phyloP scores from a whole-genome alignment of 371 early-diverging fungal species.

The Lichtheimia corymbifera region DNA sequence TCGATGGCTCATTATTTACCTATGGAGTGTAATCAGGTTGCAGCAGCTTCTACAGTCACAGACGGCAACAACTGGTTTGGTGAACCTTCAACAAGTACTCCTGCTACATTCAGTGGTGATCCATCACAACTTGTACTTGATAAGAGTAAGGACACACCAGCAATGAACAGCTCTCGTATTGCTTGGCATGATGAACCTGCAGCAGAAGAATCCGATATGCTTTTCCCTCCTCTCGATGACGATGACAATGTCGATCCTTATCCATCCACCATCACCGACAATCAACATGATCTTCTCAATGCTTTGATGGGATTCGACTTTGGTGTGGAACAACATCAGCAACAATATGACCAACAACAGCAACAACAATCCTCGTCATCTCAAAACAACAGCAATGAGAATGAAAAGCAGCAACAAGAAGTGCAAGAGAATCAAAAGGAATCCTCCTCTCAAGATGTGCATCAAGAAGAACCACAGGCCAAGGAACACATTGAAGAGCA shows the following conservation, averaged over 20 bases:
- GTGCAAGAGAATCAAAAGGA: not conserved
- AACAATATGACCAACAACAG: not conserved
- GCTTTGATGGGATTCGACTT: constrained; percentile 4
- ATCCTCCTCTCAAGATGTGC: not conserved
- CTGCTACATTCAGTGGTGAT: constrained; percentile 8
- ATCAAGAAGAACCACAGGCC: not conserved
- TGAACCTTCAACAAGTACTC: constrained; percentile 5
- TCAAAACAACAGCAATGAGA: not conserved
- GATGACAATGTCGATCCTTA: constrained; percentile 11
- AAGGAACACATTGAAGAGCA: not conserved
- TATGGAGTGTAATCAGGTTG: no score
- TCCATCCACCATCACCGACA: not conserved
- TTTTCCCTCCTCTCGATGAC: constrained; percentile 39
- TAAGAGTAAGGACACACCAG: constrained; percentile 5
- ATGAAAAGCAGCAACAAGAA: constrained; percentile 3
- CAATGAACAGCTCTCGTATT: not conserved
- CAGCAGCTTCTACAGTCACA: no score
- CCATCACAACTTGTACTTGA: constrained; percentile 27
- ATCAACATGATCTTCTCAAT: constrained; percentile 4
- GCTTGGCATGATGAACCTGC: constrained; percentile 12
- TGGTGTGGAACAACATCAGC: constrained; percentile 4
- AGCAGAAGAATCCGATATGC: constrained; percentile 20
- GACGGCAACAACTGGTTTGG: constrained; percentile 15
- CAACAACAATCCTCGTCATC: not conserved
- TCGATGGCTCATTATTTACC: constrained; percentile 28